Evolutionary conservation across 768 basidiomycete species (phyloP), one percentile per base, ranked within the genome.

Genomic region (Sarcodon sp.): DNA sequence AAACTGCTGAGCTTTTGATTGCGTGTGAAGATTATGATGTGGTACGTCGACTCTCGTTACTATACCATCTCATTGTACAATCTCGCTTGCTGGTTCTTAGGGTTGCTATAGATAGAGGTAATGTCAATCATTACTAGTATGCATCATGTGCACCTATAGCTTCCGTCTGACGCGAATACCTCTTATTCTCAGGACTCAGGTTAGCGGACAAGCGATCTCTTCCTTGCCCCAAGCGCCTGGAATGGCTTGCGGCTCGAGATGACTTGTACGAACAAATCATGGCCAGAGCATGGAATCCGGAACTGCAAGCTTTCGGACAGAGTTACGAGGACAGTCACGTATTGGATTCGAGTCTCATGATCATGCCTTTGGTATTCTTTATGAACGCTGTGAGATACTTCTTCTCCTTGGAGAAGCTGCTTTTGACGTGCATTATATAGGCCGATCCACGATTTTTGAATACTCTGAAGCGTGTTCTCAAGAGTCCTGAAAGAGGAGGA

Each of bases 31-130:
- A 72, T 93, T 41, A 94, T 94, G 90, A 73, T 93, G 57, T 93
- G 90, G 87, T 88, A 55, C 61, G 72, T 63, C 27, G 8, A 41
- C 7, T 13, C 34, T 32, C 46, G 10, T 13, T 43, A 38, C 9
- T 43, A 15, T 45, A 38, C 32, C 11, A 12, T 35, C 27, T 39
- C n/a, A 15, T 15, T 13, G 11, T 38, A 13, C 27, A 34, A 16
- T 6, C 13, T 27, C 13, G 15, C 15, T 36, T 46, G 50, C 37
- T 52, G 35, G 41, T 49, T 45, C 35, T 10, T 51, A 89, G 89
- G 93, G 93, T 97, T 43, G 93, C 93, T 0, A 79, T 97, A 48
- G 93, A 98, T 56, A 72, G 94, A 69, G 93, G 92, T 70, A n/a
- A n/a, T n/a, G n/a, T n/a, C n/a, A n/a, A n/a, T n/a, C n/a, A n/a